Base-by-base conservation (phyloP, 164 flowering plant genomes). In the Euptelea pleiosperma region DNA sequence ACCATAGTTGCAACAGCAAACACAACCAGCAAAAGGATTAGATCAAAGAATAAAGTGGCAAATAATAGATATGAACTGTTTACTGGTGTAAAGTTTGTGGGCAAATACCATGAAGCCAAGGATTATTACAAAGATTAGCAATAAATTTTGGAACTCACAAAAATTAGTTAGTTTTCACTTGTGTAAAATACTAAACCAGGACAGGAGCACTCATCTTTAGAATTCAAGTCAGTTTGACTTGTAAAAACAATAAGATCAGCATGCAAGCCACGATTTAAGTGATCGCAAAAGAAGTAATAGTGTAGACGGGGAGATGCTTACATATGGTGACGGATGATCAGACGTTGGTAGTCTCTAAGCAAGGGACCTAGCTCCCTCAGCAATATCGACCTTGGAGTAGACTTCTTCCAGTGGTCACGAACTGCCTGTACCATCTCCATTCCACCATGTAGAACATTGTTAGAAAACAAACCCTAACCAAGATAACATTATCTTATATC, bases 281-380 rank as follows among this genome's bases (percentile, higher is more conserved):
- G 16, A 46, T 1, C 26, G 11, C 15, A 9, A 40, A 37, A 40
- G 15, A 31, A 60, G 9, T 1, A 50, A 35, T 8, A 8, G 26
- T 16, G n/a, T 25, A 42, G 11, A 21, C 12, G 42, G 15, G 41
- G n/a, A 7, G n/a, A 52, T 29, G 60, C 87, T 82, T 83, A 93
- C 98, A 82, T 8, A 65, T 75, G 61, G 61, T 52, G 66, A 46
- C 69, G 86, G 30, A 73, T 51, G 49, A 94, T 68, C 60, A 85
- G 60, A 16, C 94, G 89, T 41, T 85, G 92, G 72, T 94, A 94
- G 67, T 94, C 99, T 43, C 87, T 81, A 57, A 94, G 91, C 76
- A 91, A 84, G 4, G 96, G 93, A 15, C 90, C 85, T 33, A 94
- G 79, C 78, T 91, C 96, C 63, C 76, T 83, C 34, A 94, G 70